Evolutionary conservation across 108 stramenopile genomes (phyloP), one percentile per base, ranked within the genome.

Genomic region (Skeletonema costatum): DNA sequence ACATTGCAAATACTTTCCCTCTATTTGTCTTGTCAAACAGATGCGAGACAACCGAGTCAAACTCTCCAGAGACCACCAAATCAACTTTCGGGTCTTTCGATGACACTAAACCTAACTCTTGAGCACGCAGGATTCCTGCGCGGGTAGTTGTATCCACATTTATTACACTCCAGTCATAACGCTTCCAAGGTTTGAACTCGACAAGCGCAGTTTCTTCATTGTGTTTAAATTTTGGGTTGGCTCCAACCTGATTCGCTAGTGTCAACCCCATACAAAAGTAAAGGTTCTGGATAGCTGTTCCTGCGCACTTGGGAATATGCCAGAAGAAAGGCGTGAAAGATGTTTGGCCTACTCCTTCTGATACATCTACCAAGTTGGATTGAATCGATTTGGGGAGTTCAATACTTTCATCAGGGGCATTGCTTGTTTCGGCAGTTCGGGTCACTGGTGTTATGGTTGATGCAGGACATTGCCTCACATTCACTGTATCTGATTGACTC

Each of bases 71-170:
- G 4, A 77, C 68, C 2, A 77, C 51, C 38, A 77, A 64, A 51
- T 77, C 68, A 21, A 70, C 68, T 32, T 29, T 44, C 25, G 61
- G 76, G 35, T 61, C 60, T n/a, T 25, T 67, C 1, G 71, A 70
- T 8, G 62, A 64, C 41, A 62, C 80, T 29, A 86, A 51, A 30
- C 77, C 73, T 19, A 82, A 38, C 19, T 25, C 29, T 51, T 82
- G 78, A 2, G 85, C 85, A 13, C 65, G 56, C 0, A 73, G 32
- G 46, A 86, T 78, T 38, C 85, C 85, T 32, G 74, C 65, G 29
- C 70, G 32, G 13, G 85, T 75, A 35, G 77, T 86, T 13, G 73
- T 86, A 38, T 86, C 85, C 3, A 86, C 85, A 60, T 86, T 86
- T 8, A 86, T 19, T 13, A 78, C 67, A 51, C 32, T 50, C 71